phyloP scores from a whole-genome alignment of 163 green algal genomes.

The Prototheca wickerhamii region DNA sequence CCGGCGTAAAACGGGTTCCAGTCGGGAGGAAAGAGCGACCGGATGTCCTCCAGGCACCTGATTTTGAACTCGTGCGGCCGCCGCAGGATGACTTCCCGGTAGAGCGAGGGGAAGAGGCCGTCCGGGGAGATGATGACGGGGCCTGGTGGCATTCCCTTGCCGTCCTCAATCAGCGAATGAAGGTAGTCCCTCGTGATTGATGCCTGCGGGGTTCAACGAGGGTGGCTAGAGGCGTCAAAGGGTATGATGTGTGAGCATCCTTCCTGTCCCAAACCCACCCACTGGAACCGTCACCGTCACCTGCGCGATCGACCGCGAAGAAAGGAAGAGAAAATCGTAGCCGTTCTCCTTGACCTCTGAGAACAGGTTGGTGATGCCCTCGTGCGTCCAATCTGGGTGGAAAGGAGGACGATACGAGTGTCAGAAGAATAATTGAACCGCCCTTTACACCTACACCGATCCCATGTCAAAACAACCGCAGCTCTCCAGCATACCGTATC shows the following conservation, averaged over 20 bases:
- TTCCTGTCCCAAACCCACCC: neutral
- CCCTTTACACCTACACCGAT: neutral
- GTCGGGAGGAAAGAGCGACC: slow-evolving; percentile 73
- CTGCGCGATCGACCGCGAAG: slow-evolving; percentile 64
- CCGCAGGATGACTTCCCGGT: slow-evolving; percentile 40
- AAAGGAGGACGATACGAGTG: slow-evolving; percentile 31
- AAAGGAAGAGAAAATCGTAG: slow-evolving; percentile 89
- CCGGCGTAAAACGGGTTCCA: slow-evolving; percentile 92
- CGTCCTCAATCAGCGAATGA: slow-evolving; percentile 69
- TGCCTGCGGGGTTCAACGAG: slow-evolving; percentile 41
- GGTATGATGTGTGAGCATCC: neutral
- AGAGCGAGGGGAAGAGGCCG: slow-evolving; percentile 84
- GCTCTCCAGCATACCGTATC: slow-evolving; percentile 4
- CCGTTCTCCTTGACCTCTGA: slow-evolving; percentile 69
- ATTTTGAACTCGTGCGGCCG: slow-evolving; percentile 97
- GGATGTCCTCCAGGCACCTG: slow-evolving; percentile 62
- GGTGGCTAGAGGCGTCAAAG: neutral
- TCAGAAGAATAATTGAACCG: neutral
- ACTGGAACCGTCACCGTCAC: no score
- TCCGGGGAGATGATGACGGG: slow-evolving; percentile 94
- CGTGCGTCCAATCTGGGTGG: slow-evolving; percentile 74
- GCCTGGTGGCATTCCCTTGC: slow-evolving; percentile 58
- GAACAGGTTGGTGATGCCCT: slow-evolving; percentile 72
- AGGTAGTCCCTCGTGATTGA: slow-evolving; percentile 85
- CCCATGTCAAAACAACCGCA: neutral